These are phyloP conservation scores for Botrytis hyacinthi DNA, from an alignment of 2,329 filamentous ascomycete species.

Conservation along the genomic window DNA sequence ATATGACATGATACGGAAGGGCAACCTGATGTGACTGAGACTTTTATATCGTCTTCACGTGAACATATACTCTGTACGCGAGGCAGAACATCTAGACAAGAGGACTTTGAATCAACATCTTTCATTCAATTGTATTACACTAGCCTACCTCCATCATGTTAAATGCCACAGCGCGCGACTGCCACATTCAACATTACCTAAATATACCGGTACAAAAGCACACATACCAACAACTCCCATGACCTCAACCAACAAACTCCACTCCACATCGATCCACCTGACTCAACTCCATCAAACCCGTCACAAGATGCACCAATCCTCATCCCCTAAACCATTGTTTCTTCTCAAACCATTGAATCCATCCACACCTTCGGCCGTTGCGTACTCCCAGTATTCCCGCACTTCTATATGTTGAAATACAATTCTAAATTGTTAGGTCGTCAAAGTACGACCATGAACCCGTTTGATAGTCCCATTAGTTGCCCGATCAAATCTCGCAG, in stretches of 20 bases:
- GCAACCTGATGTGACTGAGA: neutral
- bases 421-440: neutral
- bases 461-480: neutral
- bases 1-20: neutral
- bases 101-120: neutral
- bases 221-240: neutral
- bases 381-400: neutral
- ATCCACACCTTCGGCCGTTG: neutral
- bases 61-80: neutral
- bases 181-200: neutral
- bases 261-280: neutral
- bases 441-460: neutral
- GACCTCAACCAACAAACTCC: neutral
- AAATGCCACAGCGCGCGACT: neutral
- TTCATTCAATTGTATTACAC: neutral
- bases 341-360: neutral
- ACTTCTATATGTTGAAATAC: slow-evolving; percentile 11
- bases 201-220: neutral
- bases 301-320: neutral
- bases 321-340: neutral
- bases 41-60: neutral
- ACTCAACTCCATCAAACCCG: neutral
- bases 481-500: neutral
- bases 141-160: neutral
- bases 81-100: neutral